Evolutionary conservation across 169 alveolate genomes (phyloP), one percentile per base, ranked within the genome.

Genomic region (Eimeria necatrix): DNA sequence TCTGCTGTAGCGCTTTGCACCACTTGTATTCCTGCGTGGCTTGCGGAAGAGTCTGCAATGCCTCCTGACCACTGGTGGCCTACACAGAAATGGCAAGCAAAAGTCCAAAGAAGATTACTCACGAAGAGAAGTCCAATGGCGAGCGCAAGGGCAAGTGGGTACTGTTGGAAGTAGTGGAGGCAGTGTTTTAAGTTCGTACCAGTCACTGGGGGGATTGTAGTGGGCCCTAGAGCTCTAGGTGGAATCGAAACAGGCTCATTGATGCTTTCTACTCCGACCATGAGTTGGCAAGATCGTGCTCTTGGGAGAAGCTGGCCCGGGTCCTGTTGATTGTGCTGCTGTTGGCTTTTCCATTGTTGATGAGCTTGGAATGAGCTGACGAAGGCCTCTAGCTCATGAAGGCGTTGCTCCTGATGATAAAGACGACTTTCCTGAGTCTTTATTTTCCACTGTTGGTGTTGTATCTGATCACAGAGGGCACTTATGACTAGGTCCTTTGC

Each of bases 381-480:
- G 41, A 81, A 12, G 32, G 68, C 71, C 90, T 81, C 90, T n/a
- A 81, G 53, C 52, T 81, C 73, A 24, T 56, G 90, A 10, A 81
- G 68, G 26, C 90, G 90, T 81, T 56, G 68, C 26, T 81, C 90
- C 51, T 81, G 90, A 51, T 52, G 53, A 70, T 81, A 61, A 22
- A 81, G 59, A n/a, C 90, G 90, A 24, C 53, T 56, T 51, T 81
- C 90, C 73, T 81, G 90, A 53, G 52, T n/a, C 52, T 20, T n/a
- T 20, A 81, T 48, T 32, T 81, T 56, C 71, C 90, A 52, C 32
- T 81, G 90, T 26, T 81, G 90, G 41, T 81, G 90, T 12, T 52
- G 52, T n/a, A 81, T 81, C 59, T 81, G 90, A 26, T 81, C 90
- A 9, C 73, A 51, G 26, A 81, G 90, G 52, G 90, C 90, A 70